A percentile compares a stretch with the other conserved stretches of the same genome.
phyloP scores from a whole-genome alignment of 2,329 filamentous ascomycete species.

The Aureobasidium sp. region DNA sequence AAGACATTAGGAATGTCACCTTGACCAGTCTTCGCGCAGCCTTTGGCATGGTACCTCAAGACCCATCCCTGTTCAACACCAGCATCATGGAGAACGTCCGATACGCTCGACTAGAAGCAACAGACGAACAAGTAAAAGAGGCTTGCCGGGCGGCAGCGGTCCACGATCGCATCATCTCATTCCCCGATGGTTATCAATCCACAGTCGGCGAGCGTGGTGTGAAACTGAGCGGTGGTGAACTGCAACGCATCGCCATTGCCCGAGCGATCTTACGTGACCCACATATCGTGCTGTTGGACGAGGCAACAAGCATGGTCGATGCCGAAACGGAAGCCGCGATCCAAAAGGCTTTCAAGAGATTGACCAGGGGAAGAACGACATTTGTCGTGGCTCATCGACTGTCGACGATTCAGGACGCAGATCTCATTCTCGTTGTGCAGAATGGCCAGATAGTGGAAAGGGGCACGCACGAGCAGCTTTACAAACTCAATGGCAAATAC shows the following conservation, averaged over 20 bases:
- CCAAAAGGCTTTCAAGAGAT: conserved; percentile 49
- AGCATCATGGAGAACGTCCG: conserved; percentile 56
- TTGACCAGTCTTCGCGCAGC: conserved; percentile 48
- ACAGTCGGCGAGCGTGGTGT: conserved; percentile 68
- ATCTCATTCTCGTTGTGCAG: conserved; percentile 68
- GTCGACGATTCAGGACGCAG: conserved; percentile 66
- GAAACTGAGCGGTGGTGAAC: conserved; percentile 73
- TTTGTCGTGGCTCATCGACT: conserved; percentile 72
- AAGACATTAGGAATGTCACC: conserved; percentile 51
- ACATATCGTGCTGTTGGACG: conserved; percentile 60
- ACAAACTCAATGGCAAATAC: conserved; percentile 34
- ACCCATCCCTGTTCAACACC: conserved; percentile 55
- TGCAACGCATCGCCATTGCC: conserved; percentile 72
- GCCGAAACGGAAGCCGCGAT: conserved; percentile 46
- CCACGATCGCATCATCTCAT: conserved; percentile 54
- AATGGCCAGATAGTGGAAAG: conserved; percentile 63
- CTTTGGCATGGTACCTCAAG: conserved; percentile 57
- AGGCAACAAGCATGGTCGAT: conserved; percentile 63
- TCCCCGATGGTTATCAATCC: conserved; percentile 61
- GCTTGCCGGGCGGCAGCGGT: conserved; percentile 55
- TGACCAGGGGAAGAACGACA: conserved; percentile 56
- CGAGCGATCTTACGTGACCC: conserved; percentile 60
- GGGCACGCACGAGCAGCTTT: conserved; percentile 65
- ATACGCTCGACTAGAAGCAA: conserved; percentile 54
- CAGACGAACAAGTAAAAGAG: conserved; percentile 49